Base-by-base conservation (phyloP, 2,329 filamentous ascomycete genomes). In the Cercospora berteroae region DNA sequence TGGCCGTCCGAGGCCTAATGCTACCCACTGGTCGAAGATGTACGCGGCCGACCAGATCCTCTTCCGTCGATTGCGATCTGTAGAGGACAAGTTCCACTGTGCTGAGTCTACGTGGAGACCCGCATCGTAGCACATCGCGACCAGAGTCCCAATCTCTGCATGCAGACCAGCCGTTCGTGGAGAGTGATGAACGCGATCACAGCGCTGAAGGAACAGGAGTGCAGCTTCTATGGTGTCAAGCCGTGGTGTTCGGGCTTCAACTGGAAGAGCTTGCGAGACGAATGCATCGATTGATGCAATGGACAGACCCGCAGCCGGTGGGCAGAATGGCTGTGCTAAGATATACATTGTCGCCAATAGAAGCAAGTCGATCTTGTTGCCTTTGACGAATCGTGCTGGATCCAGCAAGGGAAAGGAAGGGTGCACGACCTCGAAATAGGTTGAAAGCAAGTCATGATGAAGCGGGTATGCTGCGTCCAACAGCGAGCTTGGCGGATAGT, bases 381-480 rank as follows among this genome's bases (percentile, higher is more conserved):
- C 71, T 50, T 71, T 71, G 2, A 63, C 65, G 59, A 73, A 71
- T 2, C 71, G 67, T 9, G 55, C 63, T 5, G 71, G 71, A 20
- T 73, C 70, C 36, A 73, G 67, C 29, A 73, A 55, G 6, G 71
- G 71, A 36, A 68, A 73, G 3, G 70, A 69, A 12, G 71, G 67
- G 31, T 73, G 71, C 10, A 73, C 66, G 59, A 71, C 67, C 25
- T 73, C 71, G 27, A 73, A 73, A 62, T 73, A 73, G 3, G 69
- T 65, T 16, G 71, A 65, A n/a, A 73, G 33, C 5, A 73, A 60
- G 20, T 71, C 68, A 56, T 73, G 71, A 31, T 73, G 69, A 3
- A 70, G 60, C 13, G 71, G 71, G 57, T 71, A 71, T 20, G 68
- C 71, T 9, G 61, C 66, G 44, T 70, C 70, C 13, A 73, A 67